A percentile compares a stretch with the other conserved stretches of the same genome.
Evolutionary conservation across 768 basidiomycete species (phyloP).

Genomic region (Naganishia vaughanmartiniae): DNA sequence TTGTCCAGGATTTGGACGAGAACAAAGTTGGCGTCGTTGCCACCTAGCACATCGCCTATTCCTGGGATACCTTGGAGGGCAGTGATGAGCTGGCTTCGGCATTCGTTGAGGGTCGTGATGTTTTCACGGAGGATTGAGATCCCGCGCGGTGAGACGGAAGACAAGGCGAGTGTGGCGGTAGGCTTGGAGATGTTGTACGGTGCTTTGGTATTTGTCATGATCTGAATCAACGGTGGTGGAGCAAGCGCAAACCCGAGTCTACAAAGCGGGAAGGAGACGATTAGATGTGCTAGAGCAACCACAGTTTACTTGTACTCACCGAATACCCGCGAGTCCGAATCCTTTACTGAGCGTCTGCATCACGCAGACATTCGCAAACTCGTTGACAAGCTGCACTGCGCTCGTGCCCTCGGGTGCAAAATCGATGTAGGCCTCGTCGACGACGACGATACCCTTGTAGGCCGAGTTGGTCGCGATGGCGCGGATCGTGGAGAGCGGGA

Average conservation of each 20-base stretch:
- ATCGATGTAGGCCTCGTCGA: conserved; percentile 98
- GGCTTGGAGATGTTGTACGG: conserved; percentile 95
- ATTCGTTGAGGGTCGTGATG: conserved; percentile 60
- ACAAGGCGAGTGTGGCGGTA: conserved; percentile 74
- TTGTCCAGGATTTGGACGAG: conserved; percentile 68
- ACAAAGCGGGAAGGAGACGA: conserved; percentile 11
- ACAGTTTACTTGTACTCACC: conserved; percentile 59
- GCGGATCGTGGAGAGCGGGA: conserved; percentile 69
- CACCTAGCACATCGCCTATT: conserved; percentile 67
- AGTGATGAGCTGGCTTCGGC: conserved; percentile 61
- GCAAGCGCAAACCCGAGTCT: conserved; percentile 88
- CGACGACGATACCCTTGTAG: conserved; percentile 86
- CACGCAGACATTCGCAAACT: conserved; percentile 87
- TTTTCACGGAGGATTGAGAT: conserved; percentile 66
- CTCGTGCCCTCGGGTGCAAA: conserved; percentile 67
- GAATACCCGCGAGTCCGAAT: conserved; percentile 90
- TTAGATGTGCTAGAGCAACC: not conserved
- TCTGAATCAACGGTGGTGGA: conserved; percentile 82
- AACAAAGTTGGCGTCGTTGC: conserved; percentile 85
- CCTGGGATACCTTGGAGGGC: conserved; percentile 57
- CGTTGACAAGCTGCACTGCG: conserved; percentile 68
- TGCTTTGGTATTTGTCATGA: conserved; percentile 91
- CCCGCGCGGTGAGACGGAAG: conserved; percentile 70
- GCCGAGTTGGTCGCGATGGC: conserved; percentile 69
- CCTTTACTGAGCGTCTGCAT: conserved; percentile 95